These are phyloP conservation scores for Geranium rotundifolium DNA, from an alignment of 345 rosid genomes.

Conservation along the genomic window DNA sequence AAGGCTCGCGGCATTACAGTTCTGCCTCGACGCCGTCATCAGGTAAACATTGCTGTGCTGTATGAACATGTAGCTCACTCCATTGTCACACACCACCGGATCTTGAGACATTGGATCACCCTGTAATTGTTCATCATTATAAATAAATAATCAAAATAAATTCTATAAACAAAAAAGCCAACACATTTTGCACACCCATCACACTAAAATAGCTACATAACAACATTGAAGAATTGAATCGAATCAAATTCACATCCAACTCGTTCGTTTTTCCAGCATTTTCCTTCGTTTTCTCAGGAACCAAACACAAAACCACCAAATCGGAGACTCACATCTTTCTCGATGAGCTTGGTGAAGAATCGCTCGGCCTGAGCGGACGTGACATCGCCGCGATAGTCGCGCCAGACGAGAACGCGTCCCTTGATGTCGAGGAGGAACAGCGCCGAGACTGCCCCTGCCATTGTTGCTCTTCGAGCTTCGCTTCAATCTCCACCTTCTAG, in stretches of 20 bases:
- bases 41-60: conserved; percentile 89
- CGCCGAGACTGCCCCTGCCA: conserved; percentile 94
- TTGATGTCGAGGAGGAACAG: conserved; percentile 84
- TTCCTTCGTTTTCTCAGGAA: not conserved
- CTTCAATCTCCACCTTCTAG: not conserved
- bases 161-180: not conserved
- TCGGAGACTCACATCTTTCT: conserved; percentile 51
- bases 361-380: conserved; percentile 77
- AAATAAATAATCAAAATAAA: not conserved
- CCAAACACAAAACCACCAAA: not conserved
- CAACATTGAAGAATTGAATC: too few relatives aligned
- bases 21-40: conserved; percentile 85
- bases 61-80: conserved; percentile 85
- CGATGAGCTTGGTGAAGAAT: conserved; percentile 92
- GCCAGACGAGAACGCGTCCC: conserved; percentile 95
- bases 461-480: conserved; percentile 5
- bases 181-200: too few relatives aligned
- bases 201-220: too few relatives aligned
- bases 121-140: conserved; percentile 17
- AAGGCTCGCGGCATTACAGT: conserved; percentile 93
- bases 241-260: too few relatives aligned
- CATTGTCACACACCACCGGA: conserved; percentile 92
- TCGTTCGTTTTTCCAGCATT: not conserved
- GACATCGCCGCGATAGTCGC: conserved; percentile 92
- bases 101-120: conserved; percentile 95